phyloP scores from a whole-genome alignment of 106 monocot species.

The Dendrobium catenatum region DNA sequence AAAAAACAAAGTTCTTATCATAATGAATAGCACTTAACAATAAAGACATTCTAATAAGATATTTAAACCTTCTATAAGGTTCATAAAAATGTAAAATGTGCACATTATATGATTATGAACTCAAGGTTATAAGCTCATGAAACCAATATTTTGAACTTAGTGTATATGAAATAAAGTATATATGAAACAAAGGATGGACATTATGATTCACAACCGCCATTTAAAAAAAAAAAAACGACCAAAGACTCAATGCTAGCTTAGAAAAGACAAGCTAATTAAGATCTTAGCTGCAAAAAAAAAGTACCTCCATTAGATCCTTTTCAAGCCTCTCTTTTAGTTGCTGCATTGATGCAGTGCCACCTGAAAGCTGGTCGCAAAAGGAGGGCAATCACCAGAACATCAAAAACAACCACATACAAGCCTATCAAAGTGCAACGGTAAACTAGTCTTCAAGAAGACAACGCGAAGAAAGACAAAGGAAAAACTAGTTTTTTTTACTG shows the following conservation, averaged over 20 bases:
- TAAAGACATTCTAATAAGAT: no score
- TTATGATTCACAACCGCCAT: not conserved
- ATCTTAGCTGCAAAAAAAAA: not conserved
- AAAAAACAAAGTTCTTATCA: no score
- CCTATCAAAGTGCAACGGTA: not conserved
- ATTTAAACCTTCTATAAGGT: no score
- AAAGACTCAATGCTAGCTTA: not conserved
- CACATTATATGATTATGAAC: no score
- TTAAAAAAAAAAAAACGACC: not conserved
- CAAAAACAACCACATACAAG: not conserved
- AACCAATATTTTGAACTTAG: not conserved
- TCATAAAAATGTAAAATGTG: no score
- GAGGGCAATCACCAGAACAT: not conserved
- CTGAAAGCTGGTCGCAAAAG: constrained; percentile 66
- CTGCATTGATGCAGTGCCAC: constrained; percentile 96
- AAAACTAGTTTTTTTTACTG: not conserved
- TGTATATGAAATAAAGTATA: not conserved
- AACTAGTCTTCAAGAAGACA: not conserved
- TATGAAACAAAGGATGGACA: not conserved
- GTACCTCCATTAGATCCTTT: constrained; percentile 96
- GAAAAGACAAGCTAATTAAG: not conserved
- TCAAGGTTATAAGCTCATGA: no score
- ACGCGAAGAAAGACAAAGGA: not conserved
- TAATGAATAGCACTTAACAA: no score
- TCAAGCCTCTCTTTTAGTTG: constrained; percentile 95